phyloP scores from a whole-genome alignment of 176 grass and related monocot genomes.

The Musa itinerans region DNA sequence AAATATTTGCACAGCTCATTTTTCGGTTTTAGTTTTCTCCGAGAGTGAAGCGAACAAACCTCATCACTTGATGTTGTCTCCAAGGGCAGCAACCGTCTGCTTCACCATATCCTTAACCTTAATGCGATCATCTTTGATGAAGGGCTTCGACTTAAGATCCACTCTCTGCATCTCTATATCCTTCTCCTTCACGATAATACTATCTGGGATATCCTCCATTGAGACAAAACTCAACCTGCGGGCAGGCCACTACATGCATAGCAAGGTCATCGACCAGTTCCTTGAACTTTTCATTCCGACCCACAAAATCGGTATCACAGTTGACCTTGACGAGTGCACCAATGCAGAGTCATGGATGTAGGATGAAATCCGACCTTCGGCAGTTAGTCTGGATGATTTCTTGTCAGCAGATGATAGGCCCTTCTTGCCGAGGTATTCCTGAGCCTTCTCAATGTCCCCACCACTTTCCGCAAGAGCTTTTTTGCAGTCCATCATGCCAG shows the following conservation, averaged over 20 bases:
- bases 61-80: conserved; percentile 88
- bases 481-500: conserved; percentile 99
- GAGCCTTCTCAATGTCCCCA: conserved; percentile 70
- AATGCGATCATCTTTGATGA: conserved; percentile 79
- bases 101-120: conserved; percentile 89
- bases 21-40: conserved; percentile 30
- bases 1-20: not conserved
- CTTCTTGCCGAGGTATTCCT: conserved; percentile 90
- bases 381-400: conserved; percentile 84
- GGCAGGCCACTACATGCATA: conserved; percentile 91
- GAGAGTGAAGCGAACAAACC: conserved; percentile 82
- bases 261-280: conserved; percentile 82
- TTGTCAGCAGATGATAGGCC: conserved; percentile 90
- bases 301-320: conserved; percentile 90
- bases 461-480: conserved; percentile 72
- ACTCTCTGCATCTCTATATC: conserved; percentile 93
- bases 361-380: conserved; percentile 75
- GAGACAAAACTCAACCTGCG: conserved; percentile 80
- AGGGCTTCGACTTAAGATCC: conserved; percentile 78
- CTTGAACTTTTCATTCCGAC: conserved; percentile 90
- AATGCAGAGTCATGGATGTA: conserved; percentile 75
- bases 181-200: conserved; percentile 66
- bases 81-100: conserved; percentile 58
- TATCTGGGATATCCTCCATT: conserved; percentile 61
- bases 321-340: conserved; percentile 68